Percentiles rank a stretch among this genome's conserved stretches.
Evolutionary conservation across 108 stramenopile genomes (phyloP).

Genomic region (Hondaea fermentalgiana): DNA sequence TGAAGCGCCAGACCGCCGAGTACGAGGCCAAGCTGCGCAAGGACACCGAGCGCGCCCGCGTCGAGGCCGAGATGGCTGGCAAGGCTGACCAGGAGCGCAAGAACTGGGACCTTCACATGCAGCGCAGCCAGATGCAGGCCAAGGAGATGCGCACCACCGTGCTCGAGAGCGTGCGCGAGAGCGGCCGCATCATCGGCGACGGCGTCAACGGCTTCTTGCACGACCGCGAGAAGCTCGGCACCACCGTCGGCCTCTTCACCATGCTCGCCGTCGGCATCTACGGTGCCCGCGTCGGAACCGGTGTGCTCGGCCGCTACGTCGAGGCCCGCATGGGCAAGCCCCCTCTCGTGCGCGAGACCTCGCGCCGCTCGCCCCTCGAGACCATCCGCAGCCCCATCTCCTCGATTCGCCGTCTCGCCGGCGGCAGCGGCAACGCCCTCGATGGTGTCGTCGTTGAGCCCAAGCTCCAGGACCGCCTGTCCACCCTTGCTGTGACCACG

Average conservation of each 20-base stretch:
- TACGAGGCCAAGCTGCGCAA: conserved; percentile 15
- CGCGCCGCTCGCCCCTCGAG: conserved; percentile 35
- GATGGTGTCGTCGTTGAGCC: conserved; percentile 51
- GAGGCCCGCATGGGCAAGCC: conserved; percentile 63
- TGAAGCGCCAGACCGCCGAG: conserved; percentile 21
- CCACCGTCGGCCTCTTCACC: conserved; percentile 35
- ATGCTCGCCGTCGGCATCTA: conserved; percentile 38
- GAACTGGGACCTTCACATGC: conserved; percentile 61
- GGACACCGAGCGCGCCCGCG: conserved; percentile 7
- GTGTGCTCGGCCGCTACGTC: conserved; percentile 42
- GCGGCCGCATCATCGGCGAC: not conserved
- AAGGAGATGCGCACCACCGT: not conserved
- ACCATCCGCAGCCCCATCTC: not conserved
- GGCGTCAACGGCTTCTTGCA: conserved; percentile 17
- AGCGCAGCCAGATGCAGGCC: conserved; percentile 20
- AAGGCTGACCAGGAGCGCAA: conserved; percentile 40
- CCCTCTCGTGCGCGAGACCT: conserved; percentile 63
- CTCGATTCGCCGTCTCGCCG: conserved; percentile 23
- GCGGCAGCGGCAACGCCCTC: conserved; percentile 27
- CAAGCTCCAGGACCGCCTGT: conserved; percentile 57
- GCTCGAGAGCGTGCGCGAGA: not conserved
- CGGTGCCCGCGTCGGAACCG: conserved; percentile 42
- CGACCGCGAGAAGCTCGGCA: conserved; percentile 13
- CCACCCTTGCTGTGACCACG: conserved; percentile 56
- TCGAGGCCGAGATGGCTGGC: conserved; percentile 14